Percentiles rank a stretch among this genome's conserved stretches.
These are phyloP conservation scores for Silene coronaria DNA, from an alignment of 179 eudicot species.

Conservation along the genomic window DNA sequence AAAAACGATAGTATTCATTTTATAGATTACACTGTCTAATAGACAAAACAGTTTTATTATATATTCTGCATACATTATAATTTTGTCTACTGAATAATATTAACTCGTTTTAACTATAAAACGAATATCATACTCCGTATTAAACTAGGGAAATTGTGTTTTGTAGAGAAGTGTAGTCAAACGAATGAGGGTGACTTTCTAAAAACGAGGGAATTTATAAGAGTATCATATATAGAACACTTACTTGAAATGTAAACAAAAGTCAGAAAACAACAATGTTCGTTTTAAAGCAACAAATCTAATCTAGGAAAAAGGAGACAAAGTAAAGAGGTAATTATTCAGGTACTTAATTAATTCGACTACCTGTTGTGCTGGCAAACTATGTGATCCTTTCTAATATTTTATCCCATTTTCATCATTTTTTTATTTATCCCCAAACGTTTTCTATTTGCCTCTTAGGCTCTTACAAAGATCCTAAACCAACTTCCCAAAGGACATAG, in stretches of 20 bases:
- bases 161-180: background rate
- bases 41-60: too few species aligned
- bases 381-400: background rate
- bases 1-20: too few species aligned
- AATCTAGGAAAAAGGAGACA: background rate
- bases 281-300: constrained; percentile 1
- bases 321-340: background rate
- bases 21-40: too few species aligned
- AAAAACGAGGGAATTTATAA: background rate
- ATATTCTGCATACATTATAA: too few species aligned
- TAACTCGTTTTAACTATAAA: too few species aligned
- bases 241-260: background rate
- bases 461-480: background rate
- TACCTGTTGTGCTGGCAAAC: background rate
- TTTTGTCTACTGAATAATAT: too few species aligned
- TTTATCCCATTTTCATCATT: background rate
- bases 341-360: background rate
- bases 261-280: background rate
- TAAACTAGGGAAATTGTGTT: too few species aligned
- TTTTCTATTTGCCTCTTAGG: background rate
- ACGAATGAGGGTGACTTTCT: background rate
- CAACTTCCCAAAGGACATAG: too few species aligned
- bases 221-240: background rate
- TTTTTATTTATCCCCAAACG: background rate
- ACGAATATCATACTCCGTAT: too few species aligned